These are phyloP conservation scores for Eleusine indica DNA, from an alignment of 176 grass and related monocot species.

Conservation along the genomic window DNA sequence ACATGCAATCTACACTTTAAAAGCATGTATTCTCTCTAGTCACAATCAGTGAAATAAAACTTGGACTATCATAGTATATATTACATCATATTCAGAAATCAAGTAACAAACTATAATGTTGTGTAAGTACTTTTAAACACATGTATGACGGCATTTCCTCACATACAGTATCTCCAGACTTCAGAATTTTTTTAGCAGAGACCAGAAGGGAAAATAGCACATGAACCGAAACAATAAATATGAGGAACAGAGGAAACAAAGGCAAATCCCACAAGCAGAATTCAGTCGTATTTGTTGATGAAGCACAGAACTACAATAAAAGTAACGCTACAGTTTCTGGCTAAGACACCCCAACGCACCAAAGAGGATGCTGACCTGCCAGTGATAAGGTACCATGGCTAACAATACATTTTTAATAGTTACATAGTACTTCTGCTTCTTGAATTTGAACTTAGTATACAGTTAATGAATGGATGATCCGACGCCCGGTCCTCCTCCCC, in stretches of 20 bases:
- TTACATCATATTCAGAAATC: neutral
- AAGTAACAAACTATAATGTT: neutral
- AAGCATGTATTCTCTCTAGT: neutral
- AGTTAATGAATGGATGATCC: too few relatives aligned
- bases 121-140: neutral
- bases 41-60: neutral
- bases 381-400: too few relatives aligned
- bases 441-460: too few relatives aligned
- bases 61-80: neutral
- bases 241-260: neutral
- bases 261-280: neutral
- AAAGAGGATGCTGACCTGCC: neutral
- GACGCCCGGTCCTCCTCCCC: too few relatives aligned
- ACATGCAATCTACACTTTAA: neutral
- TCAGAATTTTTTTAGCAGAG: neutral
- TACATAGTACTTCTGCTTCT: too few relatives aligned
- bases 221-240: neutral
- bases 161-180: neutral
- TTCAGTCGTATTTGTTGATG: neutral
- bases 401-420: too few relatives aligned
- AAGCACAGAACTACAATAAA: neutral
- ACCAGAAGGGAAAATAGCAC: neutral
- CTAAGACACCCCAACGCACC: neutral
- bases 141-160: neutral
- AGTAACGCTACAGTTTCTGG: neutral